These are phyloP conservation scores for Dothiorella sarmentorum DNA, from an alignment of 2,329 filamentous ascomycete species.

Conservation along the genomic window DNA sequence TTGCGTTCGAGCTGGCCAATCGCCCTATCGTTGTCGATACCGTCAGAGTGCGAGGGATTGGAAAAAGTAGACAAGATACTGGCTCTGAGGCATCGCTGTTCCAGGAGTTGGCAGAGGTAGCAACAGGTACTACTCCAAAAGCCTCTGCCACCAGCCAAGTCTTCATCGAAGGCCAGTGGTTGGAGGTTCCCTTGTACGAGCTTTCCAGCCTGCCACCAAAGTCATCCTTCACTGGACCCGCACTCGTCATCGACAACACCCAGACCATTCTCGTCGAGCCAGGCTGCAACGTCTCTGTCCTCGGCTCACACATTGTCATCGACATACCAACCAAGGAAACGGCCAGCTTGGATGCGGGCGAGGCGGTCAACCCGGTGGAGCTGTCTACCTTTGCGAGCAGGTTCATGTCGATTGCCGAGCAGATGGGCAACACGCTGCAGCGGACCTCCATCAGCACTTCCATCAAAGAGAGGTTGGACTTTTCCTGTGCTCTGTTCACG, in stretches of 20 bases:
- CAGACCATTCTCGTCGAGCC: conserved; percentile 46
- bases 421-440: conserved; percentile 27
- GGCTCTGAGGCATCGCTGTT: background rate
- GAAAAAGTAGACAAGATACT: background rate
- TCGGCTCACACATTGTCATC: conserved; percentile 39
- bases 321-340: conserved; percentile 38
- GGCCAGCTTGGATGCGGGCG: background rate
- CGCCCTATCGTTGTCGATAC: conserved; percentile 31
- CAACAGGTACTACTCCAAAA: background rate
- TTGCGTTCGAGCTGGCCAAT: conserved; percentile 40
- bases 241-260: conserved; percentile 40
- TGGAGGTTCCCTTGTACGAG: conserved; percentile 25
- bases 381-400: conserved; percentile 24
- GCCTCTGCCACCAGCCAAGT: background rate
- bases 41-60: conserved; percentile 3
- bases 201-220: conserved; percentile 24
- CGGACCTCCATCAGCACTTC: conserved; percentile 26
- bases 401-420: conserved; percentile 29
- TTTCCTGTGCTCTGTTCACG: conserved; percentile 27
- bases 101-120: background rate
- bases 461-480: conserved; percentile 31
- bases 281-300: conserved; percentile 35
- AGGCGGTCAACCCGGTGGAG: conserved; percentile 20
- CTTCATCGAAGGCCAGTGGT: conserved; percentile 25
- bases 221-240: conserved; percentile 27